A percentile compares a stretch with the other conserved stretches of the same genome.
Conservation (phyloP, 176 grass and related monocot genomes). For the Zizania latifolia region DNA sequence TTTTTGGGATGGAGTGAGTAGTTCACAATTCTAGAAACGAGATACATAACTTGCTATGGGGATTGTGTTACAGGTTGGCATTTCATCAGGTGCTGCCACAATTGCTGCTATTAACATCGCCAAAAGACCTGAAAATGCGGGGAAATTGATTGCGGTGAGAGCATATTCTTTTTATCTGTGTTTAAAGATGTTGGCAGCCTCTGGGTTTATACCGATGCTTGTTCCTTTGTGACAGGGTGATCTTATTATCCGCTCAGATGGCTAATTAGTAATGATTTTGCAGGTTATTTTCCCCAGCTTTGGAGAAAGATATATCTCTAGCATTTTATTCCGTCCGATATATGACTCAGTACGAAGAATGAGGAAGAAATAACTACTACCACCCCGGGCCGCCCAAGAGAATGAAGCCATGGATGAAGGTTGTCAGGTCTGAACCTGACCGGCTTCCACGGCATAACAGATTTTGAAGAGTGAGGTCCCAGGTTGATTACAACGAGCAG, state of each 20-base stretch:
- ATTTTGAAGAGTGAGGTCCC: background rate
- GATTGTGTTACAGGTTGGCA: slow-evolving; percentile 73
- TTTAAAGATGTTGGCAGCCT: background rate
- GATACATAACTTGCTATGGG: background rate
- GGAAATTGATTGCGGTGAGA: slow-evolving; percentile 80
- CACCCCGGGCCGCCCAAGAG: too few species aligned
- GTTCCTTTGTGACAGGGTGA: background rate
- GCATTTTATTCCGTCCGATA: slow-evolving; percentile 63
- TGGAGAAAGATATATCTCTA: slow-evolving; percentile 87
- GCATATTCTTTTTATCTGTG: background rate
- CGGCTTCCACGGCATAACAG: background rate
- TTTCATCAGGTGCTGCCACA: slow-evolving; percentile 90
- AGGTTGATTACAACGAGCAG: background rate
- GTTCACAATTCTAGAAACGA: too few species aligned
- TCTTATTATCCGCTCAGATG: background rate
- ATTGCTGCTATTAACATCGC: slow-evolving; percentile 78
- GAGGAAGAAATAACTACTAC: slow-evolving; percentile 40
- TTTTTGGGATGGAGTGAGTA: too few species aligned
- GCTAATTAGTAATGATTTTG: slow-evolving; percentile 25
- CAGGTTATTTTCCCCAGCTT: slow-evolving; percentile 97
- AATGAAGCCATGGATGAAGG: too few species aligned
- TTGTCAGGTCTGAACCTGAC: background rate
- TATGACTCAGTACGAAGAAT: slow-evolving; percentile 78
- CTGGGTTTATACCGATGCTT: background rate
- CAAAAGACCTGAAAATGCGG: slow-evolving; percentile 88